A percentile compares a stretch with the other conserved stretches of the same genome.
Conservation (phyloP, 2,329 filamentous ascomycete species). For the Phyllosticta paracitricarpa region DNA sequence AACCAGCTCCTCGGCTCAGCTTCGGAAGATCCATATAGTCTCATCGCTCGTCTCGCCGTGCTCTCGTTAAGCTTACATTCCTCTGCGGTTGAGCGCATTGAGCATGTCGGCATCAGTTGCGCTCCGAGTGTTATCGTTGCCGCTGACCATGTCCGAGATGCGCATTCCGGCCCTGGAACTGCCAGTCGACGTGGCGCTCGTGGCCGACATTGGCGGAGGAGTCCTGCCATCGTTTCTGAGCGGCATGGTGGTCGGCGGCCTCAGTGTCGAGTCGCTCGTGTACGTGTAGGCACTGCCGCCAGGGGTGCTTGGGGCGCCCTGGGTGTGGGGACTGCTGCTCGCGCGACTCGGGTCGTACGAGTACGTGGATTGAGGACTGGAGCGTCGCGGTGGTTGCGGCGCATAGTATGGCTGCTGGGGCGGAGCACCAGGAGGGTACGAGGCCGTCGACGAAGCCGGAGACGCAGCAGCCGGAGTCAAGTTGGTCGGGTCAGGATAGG, state of each 20-base stretch:
- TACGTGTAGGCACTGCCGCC: slow-evolving; percentile 21
- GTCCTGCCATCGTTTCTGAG: slow-evolving; percentile 30
- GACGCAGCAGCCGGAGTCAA: slow-evolving; percentile 34
- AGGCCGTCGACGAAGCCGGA: slow-evolving; percentile 32
- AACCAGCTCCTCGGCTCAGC: slow-evolving; percentile 9
- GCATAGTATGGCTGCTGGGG: slow-evolving; percentile 31
- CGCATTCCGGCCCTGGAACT: slow-evolving; percentile 25
- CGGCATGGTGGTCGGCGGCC: slow-evolving; percentile 20
- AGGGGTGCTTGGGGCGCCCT: slow-evolving; percentile 27
- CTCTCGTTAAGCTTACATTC: slow-evolving; percentile 13
- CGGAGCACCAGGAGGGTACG: slow-evolving; percentile 29
- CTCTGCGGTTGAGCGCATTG: slow-evolving; percentile 31
- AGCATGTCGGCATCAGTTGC: slow-evolving; percentile 35
- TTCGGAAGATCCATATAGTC: background rate
- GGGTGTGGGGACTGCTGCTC: slow-evolving; percentile 33
- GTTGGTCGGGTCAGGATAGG: slow-evolving; percentile 34
- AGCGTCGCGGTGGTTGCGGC: slow-evolving; percentile 27
- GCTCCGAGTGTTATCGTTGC: slow-evolving; percentile 24
- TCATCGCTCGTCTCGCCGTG: slow-evolving; percentile 10
- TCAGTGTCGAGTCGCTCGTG: slow-evolving; percentile 19
- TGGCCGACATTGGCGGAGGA: slow-evolving; percentile 15
- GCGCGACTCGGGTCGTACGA: slow-evolving; percentile 32
- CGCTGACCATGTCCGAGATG: slow-evolving; percentile 31
- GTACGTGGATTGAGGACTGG: slow-evolving; percentile 33
- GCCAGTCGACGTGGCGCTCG: slow-evolving; percentile 18